phyloP scores from a whole-genome alignment of 768 basidiomycete species.

The Tylopilus subfusipes region DNA sequence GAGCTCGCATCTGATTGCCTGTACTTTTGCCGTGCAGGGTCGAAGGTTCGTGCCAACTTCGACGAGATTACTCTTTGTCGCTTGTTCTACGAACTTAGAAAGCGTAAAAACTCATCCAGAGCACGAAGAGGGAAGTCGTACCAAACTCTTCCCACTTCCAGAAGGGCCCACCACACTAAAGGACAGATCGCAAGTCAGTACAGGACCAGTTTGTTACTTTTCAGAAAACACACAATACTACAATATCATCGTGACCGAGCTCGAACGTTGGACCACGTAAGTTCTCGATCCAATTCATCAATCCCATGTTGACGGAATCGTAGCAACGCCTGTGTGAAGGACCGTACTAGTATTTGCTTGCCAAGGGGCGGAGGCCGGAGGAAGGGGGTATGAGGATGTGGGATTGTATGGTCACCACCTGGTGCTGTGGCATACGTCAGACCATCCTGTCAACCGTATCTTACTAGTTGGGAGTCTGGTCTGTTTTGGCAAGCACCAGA shows the following conservation, averaged over 20 bases:
- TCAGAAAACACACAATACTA: conserved; percentile 17
- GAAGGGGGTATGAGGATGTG: not conserved
- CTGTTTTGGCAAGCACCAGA: not conserved
- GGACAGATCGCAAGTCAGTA: not conserved
- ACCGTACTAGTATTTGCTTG: not conserved
- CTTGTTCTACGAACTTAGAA: conserved; percentile 9
- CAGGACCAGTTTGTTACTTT: not conserved
- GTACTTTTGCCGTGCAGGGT: not conserved
- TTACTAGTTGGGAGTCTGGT: not conserved
- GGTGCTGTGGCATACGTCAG: not conserved
- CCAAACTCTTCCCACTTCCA: conserved; percentile 18
- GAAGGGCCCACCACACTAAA: conserved; percentile 19
- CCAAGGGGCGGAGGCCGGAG: too few species aligned
- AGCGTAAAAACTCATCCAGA: not conserved
- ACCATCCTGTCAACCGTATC: not conserved
- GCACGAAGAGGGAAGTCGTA: not conserved
- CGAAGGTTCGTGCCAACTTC: not conserved
- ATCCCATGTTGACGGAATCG: not conserved
- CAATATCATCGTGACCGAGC: conserved; percentile 11
- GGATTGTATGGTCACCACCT: not conserved
- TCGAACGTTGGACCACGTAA: not conserved
- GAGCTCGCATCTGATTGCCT: conserved; percentile 15
- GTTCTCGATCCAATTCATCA: not conserved
- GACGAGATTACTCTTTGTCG: not conserved
- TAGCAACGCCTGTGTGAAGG: not conserved